These are phyloP conservation scores for Hemerocallis citrina DNA, from an alignment of 106 monocot genomes.

Conservation along the genomic window DNA sequence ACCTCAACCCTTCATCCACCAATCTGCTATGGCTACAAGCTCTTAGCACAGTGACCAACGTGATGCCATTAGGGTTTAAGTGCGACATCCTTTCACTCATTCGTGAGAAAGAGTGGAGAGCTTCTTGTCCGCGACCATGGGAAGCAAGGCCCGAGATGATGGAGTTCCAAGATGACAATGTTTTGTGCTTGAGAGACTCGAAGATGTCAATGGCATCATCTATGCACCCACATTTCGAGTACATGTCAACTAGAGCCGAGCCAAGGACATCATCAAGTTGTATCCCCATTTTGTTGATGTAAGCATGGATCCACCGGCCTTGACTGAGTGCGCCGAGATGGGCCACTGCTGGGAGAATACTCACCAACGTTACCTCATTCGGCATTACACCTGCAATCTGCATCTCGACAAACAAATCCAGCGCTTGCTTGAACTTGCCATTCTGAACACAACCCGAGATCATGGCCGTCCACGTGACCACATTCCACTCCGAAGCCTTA, in stretches of 20 bases:
- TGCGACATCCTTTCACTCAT: constrained; percentile 6
- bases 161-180: constrained; percentile 30
- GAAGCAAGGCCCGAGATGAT: constrained; percentile 31
- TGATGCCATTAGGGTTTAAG: constrained; percentile 12
- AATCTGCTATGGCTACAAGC: constrained; percentile 21
- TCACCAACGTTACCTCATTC: constrained; percentile 6
- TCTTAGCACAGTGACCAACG: constrained; percentile 11
- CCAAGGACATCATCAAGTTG: constrained; percentile 7
- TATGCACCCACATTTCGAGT: constrained; percentile 28
- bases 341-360: constrained; percentile 14
- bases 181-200: not conserved
- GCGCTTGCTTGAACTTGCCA: not conserved
- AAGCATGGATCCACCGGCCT: constrained; percentile 16
- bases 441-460: constrained; percentile 9
- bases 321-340: constrained; percentile 12
- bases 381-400: constrained; percentile 5
- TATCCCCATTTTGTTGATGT: constrained; percentile 6
- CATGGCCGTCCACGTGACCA: constrained; percentile 19
- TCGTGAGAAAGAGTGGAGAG: constrained; percentile 6
- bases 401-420: constrained; percentile 14
- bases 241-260: constrained; percentile 23
- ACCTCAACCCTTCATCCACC: constrained; percentile 3
- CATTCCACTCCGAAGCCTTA: not conserved
- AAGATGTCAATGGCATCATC: constrained; percentile 18
- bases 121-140: constrained; percentile 19